phyloP scores from a whole-genome alignment of 768 basidiomycete genomes.

The Daedalea quercina region DNA sequence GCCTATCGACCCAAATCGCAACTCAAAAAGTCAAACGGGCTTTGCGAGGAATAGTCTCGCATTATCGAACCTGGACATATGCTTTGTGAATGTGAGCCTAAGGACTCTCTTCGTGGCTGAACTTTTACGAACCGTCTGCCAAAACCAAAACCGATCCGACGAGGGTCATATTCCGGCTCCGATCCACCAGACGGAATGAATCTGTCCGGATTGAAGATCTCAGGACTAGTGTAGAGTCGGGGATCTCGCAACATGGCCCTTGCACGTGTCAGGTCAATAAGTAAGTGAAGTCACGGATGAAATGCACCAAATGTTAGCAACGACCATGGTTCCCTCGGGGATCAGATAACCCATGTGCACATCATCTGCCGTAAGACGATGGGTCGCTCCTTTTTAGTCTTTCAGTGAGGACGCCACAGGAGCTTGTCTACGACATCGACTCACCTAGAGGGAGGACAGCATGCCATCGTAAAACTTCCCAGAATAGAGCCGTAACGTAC shows the following conservation, averaged over 20 bases:
- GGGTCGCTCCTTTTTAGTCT: constrained; percentile 20
- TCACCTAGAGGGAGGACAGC: constrained; percentile 28
- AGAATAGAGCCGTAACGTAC: constrained; percentile 19
- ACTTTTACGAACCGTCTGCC: constrained; percentile 20
- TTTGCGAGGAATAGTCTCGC: too few species aligned
- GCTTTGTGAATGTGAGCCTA: neutral
- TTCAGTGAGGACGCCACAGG: too few species aligned
- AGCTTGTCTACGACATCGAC: too few species aligned
- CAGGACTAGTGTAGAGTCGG: constrained; percentile 15
- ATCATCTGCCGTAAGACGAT: constrained; percentile 19
- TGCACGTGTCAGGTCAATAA: too few species aligned
- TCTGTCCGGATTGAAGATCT: constrained; percentile 22
- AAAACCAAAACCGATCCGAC: constrained; percentile 27
- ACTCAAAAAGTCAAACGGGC: too few species aligned
- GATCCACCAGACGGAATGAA: constrained; percentile 10
- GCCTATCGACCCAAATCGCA: constrained; percentile 21
- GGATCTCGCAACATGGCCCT: constrained; percentile 23
- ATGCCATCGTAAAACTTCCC: constrained; percentile 30
- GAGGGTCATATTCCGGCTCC: constrained; percentile 21
- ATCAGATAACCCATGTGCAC: constrained; percentile 21
- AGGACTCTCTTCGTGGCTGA: neutral
- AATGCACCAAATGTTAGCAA: constrained; percentile 19
- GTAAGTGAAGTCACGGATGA: neutral
- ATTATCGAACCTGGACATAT: constrained; percentile 30
- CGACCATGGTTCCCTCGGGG: constrained; percentile 21